Evolutionary conservation across 305 asterid species (phyloP), one percentile per base, ranked within the genome.

Genomic region (Rubia tinctorum): DNA sequence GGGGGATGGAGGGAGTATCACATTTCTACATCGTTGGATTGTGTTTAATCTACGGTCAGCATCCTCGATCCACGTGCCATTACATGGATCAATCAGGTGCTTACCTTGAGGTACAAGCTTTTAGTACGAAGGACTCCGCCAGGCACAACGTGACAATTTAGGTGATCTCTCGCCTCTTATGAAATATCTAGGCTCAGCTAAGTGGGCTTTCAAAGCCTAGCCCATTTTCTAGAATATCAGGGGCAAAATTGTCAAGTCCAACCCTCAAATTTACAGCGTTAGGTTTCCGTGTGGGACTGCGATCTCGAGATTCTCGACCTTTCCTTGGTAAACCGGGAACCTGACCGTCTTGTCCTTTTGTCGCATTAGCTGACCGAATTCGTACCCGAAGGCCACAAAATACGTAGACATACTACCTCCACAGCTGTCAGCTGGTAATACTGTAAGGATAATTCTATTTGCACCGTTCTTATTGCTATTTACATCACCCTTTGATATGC

Each of bases 21-120:
- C n/a, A 64, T 6, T 63, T 67, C 12, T 7, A 4, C 34, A 27
- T 12, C 79, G 79, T 75, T 11, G 20, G 74, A 75, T 69, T 20
- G n/a, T 0, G 0, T 4, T 53, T 69, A 34, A 75, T 60, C 79
- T 23, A 69, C 71, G 74, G 74, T 2, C 15, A 3, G 2, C 15
- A 2, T 17, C 25, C 37, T 17, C 61, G 67, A 74, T 74, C 78
- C 78, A 39, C 0, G 42, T 45, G 43, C 20, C 13, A 5, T 44
- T 7, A 20, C 15, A 60, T 59, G 30, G 5, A 60, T 74, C 70
- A 75, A 75, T 75, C 42, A 69, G 71, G 55, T 14, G 8, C 12
- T 1, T 64, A 42, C 1, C 42, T 56, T 58, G 75, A 2, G 27
- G 43, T 42, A 6, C 42, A 68, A 30, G 44, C 25, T 68, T 63